phyloP scores from a whole-genome alignment of 345 rosid genomes.

The Toxicodendron radicans region DNA sequence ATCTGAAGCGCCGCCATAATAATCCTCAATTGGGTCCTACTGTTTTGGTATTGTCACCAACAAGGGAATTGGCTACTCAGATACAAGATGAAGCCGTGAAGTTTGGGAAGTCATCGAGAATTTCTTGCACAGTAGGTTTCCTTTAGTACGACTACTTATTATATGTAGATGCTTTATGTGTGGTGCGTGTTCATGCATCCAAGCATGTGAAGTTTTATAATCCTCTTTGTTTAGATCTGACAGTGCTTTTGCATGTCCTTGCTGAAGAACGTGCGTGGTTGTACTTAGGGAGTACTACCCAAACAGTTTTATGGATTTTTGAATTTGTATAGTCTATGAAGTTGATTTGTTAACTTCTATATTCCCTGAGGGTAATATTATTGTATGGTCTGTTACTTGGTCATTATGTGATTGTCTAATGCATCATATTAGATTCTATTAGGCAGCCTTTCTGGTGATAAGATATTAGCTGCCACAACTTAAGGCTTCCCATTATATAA shows the following conservation, averaged over 20 bases:
- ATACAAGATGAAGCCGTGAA: slow-evolving; percentile 92
- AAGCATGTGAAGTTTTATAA: background rate
- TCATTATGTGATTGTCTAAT: background rate
- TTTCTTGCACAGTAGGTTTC: slow-evolving; percentile 77
- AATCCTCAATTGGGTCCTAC: slow-evolving; percentile 86
- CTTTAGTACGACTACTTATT: background rate
- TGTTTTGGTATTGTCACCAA: slow-evolving; percentile 88
- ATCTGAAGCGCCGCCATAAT: slow-evolving; percentile 67
- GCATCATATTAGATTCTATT: background rate
- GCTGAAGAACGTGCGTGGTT: background rate
- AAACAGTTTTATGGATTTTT: no score
- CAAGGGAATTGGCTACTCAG: slow-evolving; percentile 97
- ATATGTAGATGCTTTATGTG: background rate
- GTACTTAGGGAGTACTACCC: background rate
- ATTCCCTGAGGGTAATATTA: no score
- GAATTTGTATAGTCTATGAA: no score
- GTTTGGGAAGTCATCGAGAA: slow-evolving; percentile 88
- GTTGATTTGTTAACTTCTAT: no score
- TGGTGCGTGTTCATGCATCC: background rate
- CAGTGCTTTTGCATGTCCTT: no score
- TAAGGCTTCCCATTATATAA: background rate
- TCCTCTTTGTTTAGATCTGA: background rate
- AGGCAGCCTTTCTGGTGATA: background rate
- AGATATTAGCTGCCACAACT: background rate
- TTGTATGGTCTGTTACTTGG: no score